Evolutionary conservation across 805 yeast genomes (phyloP).

Genomic region (Pichia ethanolica): DNA sequence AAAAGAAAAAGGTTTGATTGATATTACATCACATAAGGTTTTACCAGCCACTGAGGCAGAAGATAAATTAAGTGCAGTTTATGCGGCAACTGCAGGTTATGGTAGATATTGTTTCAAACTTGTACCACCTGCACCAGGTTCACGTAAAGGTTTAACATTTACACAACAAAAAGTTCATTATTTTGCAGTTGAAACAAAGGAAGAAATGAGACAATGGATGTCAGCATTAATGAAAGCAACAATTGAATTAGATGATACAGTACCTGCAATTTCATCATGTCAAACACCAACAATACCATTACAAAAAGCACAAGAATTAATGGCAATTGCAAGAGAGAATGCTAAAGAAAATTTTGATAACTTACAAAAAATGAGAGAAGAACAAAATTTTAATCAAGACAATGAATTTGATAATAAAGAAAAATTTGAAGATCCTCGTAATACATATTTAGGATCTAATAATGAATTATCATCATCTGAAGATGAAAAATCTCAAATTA

Average conservation of each 20-base stretch:
- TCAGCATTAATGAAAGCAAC: conserved; percentile 92
- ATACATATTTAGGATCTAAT: background rate
- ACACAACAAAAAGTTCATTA: conserved; percentile 95
- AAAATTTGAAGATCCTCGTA: background rate
- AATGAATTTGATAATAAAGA: background rate
- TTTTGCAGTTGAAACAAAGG: conserved; percentile 87
- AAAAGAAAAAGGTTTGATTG: conserved; percentile 87
- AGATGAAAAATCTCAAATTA: background rate
- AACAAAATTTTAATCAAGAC: conserved; percentile 9
- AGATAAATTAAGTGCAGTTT: conserved; percentile 71
- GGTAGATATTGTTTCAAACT: conserved; percentile 91
- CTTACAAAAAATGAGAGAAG: conserved; percentile 33
- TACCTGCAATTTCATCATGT: conserved; percentile 88
- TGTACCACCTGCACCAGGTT: conserved; percentile 97
- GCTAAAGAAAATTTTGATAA: conserved; percentile 46
- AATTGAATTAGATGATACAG: conserved; percentile 87
- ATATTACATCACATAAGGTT: conserved; percentile 90
- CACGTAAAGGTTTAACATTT: conserved; percentile 87
- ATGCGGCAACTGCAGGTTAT: conserved; percentile 89
- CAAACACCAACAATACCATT: conserved; percentile 92
- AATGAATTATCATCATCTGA: background rate
- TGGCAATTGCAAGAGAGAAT: conserved; percentile 76
- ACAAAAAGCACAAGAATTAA: conserved; percentile 76
- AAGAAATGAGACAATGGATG: conserved; percentile 94
- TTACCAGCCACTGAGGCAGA: conserved; percentile 70